A percentile compares a stretch with the other conserved stretches of the same genome.
phyloP scores from a whole-genome alignment of 768 basidiomycete genomes.

The Mycena venus region DNA sequence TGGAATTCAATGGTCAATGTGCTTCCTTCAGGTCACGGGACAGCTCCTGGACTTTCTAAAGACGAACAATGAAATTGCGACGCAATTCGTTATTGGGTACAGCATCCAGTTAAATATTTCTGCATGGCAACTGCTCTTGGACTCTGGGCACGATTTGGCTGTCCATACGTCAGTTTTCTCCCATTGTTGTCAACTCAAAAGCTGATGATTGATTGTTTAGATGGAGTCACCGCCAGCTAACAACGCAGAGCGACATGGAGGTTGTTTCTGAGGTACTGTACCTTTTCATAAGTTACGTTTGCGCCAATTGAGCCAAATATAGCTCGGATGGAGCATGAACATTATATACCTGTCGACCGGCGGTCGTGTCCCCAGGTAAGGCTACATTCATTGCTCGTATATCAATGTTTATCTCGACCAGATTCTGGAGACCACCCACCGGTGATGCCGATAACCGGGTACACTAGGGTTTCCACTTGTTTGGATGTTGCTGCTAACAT shows the following conservation, averaged over 20 bases:
- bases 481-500: background rate
- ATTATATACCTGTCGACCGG: background rate
- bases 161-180: background rate
- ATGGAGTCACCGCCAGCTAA: background rate
- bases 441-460: background rate
- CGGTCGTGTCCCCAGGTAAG: background rate
- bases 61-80: background rate
- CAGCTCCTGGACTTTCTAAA: background rate
- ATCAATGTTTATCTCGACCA: background rate
- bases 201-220: background rate
- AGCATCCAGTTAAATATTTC: background rate
- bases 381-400: background rate
- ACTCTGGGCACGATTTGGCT: background rate
- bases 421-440: background rate
- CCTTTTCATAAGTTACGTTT: background rate
- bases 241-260: background rate
- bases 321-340: background rate
- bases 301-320: background rate
- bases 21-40: background rate
- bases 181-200: background rate
- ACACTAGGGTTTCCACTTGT: background rate
- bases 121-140: background rate
- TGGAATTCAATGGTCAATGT: background rate
- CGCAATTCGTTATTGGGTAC: background rate
- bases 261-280: background rate